Evolutionary conservation across 2,329 filamentous ascomycete species (phyloP), one percentile per base, ranked within the genome.

Genomic region (Drechslerella coelobrocha): DNA sequence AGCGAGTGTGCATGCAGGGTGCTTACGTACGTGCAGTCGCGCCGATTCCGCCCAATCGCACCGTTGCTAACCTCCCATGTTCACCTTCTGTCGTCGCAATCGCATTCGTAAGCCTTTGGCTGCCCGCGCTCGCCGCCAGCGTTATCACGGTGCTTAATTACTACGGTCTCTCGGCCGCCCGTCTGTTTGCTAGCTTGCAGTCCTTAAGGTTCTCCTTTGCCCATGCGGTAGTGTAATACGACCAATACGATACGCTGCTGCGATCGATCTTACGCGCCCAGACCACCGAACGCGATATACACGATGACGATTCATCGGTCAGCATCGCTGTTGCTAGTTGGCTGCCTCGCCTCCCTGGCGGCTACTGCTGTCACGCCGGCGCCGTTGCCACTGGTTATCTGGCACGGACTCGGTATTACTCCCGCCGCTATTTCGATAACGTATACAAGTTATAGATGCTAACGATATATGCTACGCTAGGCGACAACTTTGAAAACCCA

Each of bases 331-430:
- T 47, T 69, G 43, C 52, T 69, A 8, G 57, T 52, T 27, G 23
- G 57, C 41, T 41, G 45, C 21, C 21, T 68, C 24, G 53, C 60
- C 21, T 57, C 69, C 6, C 14, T 68, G 14, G 34, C 71, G 12
- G 47, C 47, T 9, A 37, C 47, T 17, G 34, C 55, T 14, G 34
- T 54, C 5, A 27, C 23, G 1, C 17, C 57, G 14, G 34, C 84
- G n/a, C 91, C 90, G 2, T 84, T 97, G 27, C 94, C 94, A 0
- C 83, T 99, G 34, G 84, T 99, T 68, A 90, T 99, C 80, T 99
- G 94, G 94, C 94, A 99, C 79, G 94, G 87, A 63, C 81, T 88
- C n/a, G 86, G 86, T 74, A 80, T 29, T 52, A 45, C 37, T 48
- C 24, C 81, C 73, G 12, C 23, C 43, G 21, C 37, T 12, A 52